Conservation (phyloP, 495 filamentous ascomycete genomes). For the Diplogelasinospora grovesii region DNA sequence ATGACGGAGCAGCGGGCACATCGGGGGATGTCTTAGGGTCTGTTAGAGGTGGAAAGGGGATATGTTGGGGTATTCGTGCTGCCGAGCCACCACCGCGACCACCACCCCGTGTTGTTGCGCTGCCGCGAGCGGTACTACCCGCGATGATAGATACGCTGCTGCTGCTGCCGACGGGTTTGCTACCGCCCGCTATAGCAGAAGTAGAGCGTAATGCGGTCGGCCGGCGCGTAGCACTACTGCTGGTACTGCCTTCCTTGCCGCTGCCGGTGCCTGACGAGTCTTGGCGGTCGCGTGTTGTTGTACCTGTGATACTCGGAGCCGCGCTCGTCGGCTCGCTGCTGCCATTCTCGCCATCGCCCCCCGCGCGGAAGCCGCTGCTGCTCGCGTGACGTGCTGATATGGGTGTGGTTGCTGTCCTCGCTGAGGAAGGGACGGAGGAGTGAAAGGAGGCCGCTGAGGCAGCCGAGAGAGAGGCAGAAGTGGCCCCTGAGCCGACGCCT, state of each 20-base stretch:
- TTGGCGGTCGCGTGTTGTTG: slow-evolving; percentile 25
- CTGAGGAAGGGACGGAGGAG: slow-evolving; percentile 22
- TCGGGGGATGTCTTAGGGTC: slow-evolving; percentile 51
- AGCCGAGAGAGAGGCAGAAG: slow-evolving; percentile 19
- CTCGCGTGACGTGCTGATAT: slow-evolving; percentile 20
- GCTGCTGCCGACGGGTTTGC: slow-evolving; percentile 22
- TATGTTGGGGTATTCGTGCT: too few relatives aligned
- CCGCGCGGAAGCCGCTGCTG: background rate
- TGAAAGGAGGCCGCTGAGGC: slow-evolving; percentile 21
- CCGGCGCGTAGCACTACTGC: slow-evolving; percentile 14
- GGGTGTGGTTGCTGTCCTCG: slow-evolving; percentile 23
- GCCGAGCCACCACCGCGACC: slow-evolving; percentile 24
- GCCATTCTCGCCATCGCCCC: slow-evolving; percentile 5
- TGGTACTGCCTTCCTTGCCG: slow-evolving; percentile 17
- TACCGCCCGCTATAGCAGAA: slow-evolving; percentile 46
- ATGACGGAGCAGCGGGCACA: slow-evolving; percentile 53
- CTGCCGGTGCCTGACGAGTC: slow-evolving; percentile 39
- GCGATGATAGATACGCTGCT: background rate
- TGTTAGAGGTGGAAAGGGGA: slow-evolving; percentile 48
- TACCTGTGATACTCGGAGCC: background rate
- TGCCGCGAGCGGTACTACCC: slow-evolving; percentile 16
- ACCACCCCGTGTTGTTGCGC: slow-evolving; percentile 22
- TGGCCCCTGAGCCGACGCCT: slow-evolving; percentile 23
- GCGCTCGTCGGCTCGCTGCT: slow-evolving; percentile 1
- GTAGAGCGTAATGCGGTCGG: slow-evolving; percentile 41